These are phyloP conservation scores for Talaromyces proteolyticus DNA, from an alignment of 495 filamentous ascomycete genomes.

Conservation along the genomic window DNA sequence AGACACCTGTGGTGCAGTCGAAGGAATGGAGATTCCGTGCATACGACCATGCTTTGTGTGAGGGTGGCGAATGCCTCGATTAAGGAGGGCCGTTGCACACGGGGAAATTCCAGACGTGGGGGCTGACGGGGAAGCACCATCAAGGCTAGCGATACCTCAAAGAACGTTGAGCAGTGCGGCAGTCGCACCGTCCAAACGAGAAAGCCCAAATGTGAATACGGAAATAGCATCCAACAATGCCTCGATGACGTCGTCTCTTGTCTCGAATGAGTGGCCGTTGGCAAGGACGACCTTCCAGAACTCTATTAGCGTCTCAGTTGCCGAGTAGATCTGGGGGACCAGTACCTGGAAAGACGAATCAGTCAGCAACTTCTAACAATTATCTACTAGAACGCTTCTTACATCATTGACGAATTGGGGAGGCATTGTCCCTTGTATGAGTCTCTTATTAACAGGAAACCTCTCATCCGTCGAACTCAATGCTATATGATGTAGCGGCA, in stretches of 20 bases:
- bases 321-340: slow-evolving; percentile 12
- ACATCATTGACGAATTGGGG: slow-evolving; percentile 27
- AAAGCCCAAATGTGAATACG: slow-evolving; percentile 17
- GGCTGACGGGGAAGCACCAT: slow-evolving; percentile 12
- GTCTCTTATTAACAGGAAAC: slow-evolving; percentile 25
- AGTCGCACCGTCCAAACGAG: not conserved
- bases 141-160: not conserved
- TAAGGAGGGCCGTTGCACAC: not conserved
- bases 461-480: slow-evolving; percentile 19
- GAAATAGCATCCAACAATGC: slow-evolving; percentile 25
- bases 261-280: slow-evolving; percentile 24
- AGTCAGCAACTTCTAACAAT: not conserved
- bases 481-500: slow-evolving; percentile 23
- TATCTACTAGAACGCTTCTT: slow-evolving; percentile 16
- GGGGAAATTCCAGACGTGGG: slow-evolving; percentile 11
- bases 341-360: not conserved
- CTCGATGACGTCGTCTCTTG: slow-evolving; percentile 24
- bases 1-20: slow-evolving; percentile 6
- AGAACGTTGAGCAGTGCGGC: not conserved
- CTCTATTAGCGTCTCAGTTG: slow-evolving; percentile 19
- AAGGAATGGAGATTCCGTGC: slow-evolving; percentile 11
- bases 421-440: slow-evolving; percentile 32
- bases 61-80: slow-evolving; percentile 4
- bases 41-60: slow-evolving; percentile 9
- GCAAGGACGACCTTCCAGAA: slow-evolving; percentile 24